phyloP scores from a whole-genome alignment of 208 protist genomes.

The Leishmania tarentolae region DNA sequence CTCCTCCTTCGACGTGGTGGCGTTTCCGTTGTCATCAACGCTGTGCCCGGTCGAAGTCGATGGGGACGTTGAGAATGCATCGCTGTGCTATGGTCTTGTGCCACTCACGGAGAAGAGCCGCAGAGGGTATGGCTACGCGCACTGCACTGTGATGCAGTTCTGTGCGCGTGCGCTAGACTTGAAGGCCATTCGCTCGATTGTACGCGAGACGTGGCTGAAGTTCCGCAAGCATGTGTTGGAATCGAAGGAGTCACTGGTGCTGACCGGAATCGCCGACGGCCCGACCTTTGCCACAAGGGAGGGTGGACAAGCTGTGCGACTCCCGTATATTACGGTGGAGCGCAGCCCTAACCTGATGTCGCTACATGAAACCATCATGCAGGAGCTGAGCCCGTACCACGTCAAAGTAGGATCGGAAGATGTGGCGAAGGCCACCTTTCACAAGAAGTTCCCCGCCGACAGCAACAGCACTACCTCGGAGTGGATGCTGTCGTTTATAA shows the following conservation, averaged over 20 bases:
- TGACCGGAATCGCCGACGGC: constrained; percentile 44
- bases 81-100: constrained; percentile 54
- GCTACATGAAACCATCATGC: constrained; percentile 61
- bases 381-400: constrained; percentile 45
- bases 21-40: constrained; percentile 65
- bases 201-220: constrained; percentile 45
- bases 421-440: constrained; percentile 63
- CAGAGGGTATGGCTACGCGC: constrained; percentile 58
- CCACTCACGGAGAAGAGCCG: constrained; percentile 59
- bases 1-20: constrained; percentile 62
- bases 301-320: constrained; percentile 41
- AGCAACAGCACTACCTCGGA: constrained; percentile 33
- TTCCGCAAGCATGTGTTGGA: constrained; percentile 33
- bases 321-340: constrained; percentile 63
- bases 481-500: constrained; percentile 61
- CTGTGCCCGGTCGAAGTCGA: constrained; percentile 55
- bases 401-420: constrained; percentile 53
- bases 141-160: constrained; percentile 78
- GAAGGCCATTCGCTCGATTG: constrained; percentile 41
- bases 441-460: constrained; percentile 64
- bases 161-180: constrained; percentile 60
- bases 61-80: constrained; percentile 33
- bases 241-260: constrained; percentile 39
- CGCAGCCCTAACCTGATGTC: constrained; percentile 38
- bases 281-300: constrained; percentile 46